Conservation (phyloP, 306 rosid species). For the Castanea mollissima region DNA sequence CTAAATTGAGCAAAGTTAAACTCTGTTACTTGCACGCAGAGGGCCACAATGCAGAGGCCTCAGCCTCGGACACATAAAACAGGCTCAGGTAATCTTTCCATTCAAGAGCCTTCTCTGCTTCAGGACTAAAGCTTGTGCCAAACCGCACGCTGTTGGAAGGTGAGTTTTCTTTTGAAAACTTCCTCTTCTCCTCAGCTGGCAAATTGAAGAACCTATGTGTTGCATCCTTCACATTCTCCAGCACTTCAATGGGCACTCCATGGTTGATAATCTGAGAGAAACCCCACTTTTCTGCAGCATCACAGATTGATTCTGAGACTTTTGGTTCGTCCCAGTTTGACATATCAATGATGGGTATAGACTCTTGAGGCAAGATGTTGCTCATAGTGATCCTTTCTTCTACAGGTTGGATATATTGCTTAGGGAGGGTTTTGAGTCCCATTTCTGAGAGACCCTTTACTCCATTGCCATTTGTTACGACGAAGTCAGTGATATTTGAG, state of each 20-base stretch:
- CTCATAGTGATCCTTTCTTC: constrained; percentile 33
- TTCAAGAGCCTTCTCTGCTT: constrained; percentile 59
- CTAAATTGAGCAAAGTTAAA: too few relatives aligned
- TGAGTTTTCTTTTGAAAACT: constrained; percentile 38
- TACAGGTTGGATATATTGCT: constrained; percentile 52
- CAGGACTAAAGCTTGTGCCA: constrained; percentile 52
- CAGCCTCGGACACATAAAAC: constrained; percentile 54
- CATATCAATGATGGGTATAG: constrained; percentile 60
- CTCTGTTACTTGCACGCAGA: constrained; percentile 39
- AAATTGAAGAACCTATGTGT: constrained; percentile 46
- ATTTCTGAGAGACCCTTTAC: constrained; percentile 57
- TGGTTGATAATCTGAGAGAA: constrained; percentile 61
- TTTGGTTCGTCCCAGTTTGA: constrained; percentile 37
- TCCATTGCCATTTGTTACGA: constrained; percentile 46
- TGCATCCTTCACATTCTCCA: constrained; percentile 44
- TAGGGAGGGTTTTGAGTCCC: constrained; percentile 44
- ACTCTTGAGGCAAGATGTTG: constrained; percentile 8
- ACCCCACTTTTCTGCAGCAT: constrained; percentile 65
- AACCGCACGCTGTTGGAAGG: constrained; percentile 36
- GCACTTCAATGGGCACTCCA: constrained; percentile 49
- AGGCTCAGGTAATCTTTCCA: constrained; percentile 69
- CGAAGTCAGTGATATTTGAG: constrained; percentile 34
- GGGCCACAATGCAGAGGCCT: constrained; percentile 58
- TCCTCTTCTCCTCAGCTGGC: constrained; percentile 46
- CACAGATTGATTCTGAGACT: constrained; percentile 35